A percentile compares a stretch with the other conserved stretches of the same genome.
phyloP scores from a whole-genome alignment of 306 rosid genomes.

The Inga oerstediana region DNA sequence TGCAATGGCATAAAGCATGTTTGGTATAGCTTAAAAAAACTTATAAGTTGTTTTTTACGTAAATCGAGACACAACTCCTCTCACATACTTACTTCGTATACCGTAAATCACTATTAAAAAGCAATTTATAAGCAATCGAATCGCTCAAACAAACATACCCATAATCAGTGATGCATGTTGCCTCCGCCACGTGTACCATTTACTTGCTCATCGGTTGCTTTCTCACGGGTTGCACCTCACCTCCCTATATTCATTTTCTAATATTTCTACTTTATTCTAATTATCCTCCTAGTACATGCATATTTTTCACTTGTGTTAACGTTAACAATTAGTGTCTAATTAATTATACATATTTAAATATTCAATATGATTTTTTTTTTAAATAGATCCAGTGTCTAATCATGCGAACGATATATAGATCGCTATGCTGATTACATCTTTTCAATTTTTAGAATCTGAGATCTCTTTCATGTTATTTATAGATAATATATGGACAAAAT shows the following conservation, averaged over 20 bases:
- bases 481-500: too few relatives aligned
- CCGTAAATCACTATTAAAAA: too few relatives aligned
- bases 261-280: too few relatives aligned
- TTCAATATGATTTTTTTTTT: background rate
- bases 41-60: too few relatives aligned
- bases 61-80: too few relatives aligned
- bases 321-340: background rate
- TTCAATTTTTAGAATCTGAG: background rate
- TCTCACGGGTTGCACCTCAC: background rate
- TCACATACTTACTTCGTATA: too few relatives aligned
- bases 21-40: too few relatives aligned
- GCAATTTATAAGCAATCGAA: too few relatives aligned
- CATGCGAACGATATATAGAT: background rate
- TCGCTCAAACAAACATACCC: too few relatives aligned
- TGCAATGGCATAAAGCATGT: constrained; percentile 3
- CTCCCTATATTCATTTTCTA: background rate
- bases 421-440: background rate
- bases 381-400: background rate
- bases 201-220: background rate
- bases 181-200: constrained; percentile 19
- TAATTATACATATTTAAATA: too few relatives aligned
- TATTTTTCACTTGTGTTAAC: background rate
- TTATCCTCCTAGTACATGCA: background rate
- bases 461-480: background rate
- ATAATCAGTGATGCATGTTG: background rate